Evolutionary conservation across 2,329 filamentous ascomycete species (phyloP).

Genomic region (Aspergillus brunneoviolaceus): DNA sequence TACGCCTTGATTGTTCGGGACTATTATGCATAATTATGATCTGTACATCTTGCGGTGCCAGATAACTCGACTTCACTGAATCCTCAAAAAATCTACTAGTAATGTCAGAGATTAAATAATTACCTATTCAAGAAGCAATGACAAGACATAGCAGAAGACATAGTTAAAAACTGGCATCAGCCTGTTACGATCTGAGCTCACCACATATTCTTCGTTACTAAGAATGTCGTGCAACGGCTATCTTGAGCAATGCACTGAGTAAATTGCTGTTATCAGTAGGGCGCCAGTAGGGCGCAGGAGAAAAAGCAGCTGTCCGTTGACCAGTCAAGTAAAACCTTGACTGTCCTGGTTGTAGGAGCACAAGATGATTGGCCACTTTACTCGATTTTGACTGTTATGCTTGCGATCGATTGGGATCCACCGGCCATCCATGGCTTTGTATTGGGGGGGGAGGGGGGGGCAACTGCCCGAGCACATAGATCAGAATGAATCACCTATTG

Average conservation of each 20-base stretch:
- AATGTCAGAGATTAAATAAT: too few relatives aligned
- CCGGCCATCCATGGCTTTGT: not conserved
- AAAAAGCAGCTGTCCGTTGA: not conserved
- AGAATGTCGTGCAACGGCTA: not conserved
- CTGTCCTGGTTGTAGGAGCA: not conserved
- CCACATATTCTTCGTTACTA: not conserved
- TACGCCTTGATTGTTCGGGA: not conserved
- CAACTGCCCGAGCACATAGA: too few relatives aligned
- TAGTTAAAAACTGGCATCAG: too few relatives aligned
- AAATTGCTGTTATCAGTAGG: not conserved
- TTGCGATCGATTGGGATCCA: not conserved
- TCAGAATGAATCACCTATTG: too few relatives aligned
- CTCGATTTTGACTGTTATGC: not conserved
- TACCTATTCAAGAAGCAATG: too few relatives aligned
- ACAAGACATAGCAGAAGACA: too few relatives aligned
- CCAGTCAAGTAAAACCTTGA: not conserved
- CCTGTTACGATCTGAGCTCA: not conserved
- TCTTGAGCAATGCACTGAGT: too few relatives aligned
- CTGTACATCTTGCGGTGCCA: not conserved
- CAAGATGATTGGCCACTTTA: not conserved
- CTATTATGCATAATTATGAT: not conserved
- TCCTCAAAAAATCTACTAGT: too few relatives aligned
- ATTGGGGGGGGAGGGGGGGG: not conserved
- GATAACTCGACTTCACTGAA: too few relatives aligned
- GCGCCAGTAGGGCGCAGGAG: not conserved